Percentiles rank a stretch among this genome's conserved stretches.
Conservation (phyloP, 2,329 filamentous ascomycete genomes). For the Penicillium nordicum region DNA sequence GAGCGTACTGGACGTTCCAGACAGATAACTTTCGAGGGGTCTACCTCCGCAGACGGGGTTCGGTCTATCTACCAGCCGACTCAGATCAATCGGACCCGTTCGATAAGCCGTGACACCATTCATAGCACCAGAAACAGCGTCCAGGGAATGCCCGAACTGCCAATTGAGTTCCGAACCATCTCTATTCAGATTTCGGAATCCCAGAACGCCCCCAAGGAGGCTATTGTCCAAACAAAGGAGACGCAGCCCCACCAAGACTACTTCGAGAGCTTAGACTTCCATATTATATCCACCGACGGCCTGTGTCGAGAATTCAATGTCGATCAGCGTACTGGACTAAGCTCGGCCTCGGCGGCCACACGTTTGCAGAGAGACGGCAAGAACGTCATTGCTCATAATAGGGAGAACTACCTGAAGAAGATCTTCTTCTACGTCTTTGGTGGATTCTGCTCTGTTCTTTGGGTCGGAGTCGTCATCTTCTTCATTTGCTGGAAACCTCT, state of each 20-base stretch:
- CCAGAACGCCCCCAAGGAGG: conserved; percentile 31
- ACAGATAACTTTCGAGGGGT: conserved; percentile 24
- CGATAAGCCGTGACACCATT: conserved; percentile 22
- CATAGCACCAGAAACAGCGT: conserved; percentile 15
- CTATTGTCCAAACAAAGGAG: conserved; percentile 8
- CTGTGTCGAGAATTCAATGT: conserved; percentile 60
- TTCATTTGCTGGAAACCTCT: conserved; percentile 75
- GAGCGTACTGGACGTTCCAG: conserved; percentile 12
- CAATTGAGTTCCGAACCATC: conserved; percentile 39
- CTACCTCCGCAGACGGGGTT: conserved; percentile 7
- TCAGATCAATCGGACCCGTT: conserved; percentile 16
- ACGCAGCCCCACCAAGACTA: conserved; percentile 40
- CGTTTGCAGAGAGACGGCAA: conserved; percentile 61
- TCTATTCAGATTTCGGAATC: conserved; percentile 41
- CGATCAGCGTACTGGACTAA: conserved; percentile 58
- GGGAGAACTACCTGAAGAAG: conserved; percentile 58
- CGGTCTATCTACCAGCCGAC: conserved; percentile 21
- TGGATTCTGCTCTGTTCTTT: conserved; percentile 72
- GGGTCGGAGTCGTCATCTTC: conserved; percentile 67
- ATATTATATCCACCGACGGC: conserved; percentile 56
- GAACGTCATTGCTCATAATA: conserved; percentile 65
- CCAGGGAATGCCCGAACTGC: conserved; percentile 25
- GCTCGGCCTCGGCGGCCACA: conserved; percentile 53
- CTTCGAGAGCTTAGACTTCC: conserved; percentile 64
- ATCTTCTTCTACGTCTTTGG: conserved; percentile 71